Conservation (phyloP, 768 basidiomycete genomes). For the Suillus sp. region DNA sequence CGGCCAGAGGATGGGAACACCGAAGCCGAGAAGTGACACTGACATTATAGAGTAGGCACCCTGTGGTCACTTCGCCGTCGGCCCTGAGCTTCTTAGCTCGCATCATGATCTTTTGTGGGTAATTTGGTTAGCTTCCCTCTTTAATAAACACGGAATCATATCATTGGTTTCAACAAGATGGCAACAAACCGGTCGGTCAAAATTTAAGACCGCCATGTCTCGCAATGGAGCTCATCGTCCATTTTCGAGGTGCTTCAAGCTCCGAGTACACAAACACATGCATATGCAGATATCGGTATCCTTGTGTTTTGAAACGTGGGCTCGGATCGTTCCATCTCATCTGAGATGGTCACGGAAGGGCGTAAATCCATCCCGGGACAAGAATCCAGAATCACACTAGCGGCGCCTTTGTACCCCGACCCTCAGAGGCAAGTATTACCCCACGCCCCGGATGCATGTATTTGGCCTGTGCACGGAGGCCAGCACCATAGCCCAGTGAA, state of each 20-base stretch:
- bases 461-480: background rate
- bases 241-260: background rate
- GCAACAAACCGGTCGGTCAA: background rate
- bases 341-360: conserved; percentile 8
- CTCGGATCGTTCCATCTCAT: background rate
- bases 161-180: background rate
- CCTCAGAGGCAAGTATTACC: conserved; percentile 3
- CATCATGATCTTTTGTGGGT: conserved; percentile 1
- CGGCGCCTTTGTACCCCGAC: background rate
- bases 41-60: background rate
- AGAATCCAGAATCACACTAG: background rate
- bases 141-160: background rate
- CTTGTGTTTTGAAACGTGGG: background rate
- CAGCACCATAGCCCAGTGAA: conserved; percentile 5
- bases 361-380: conserved; percentile 8
- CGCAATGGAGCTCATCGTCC: background rate
- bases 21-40: background rate
- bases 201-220: background rate
- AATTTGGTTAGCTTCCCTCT: background rate
- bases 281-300: background rate
- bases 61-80: conserved; percentile 13
- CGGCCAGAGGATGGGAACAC: background rate
- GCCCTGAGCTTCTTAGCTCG: conserved; percentile 12
- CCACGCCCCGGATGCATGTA: conserved; percentile 10
- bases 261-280: conserved; percentile 2